Base-by-base conservation (phyloP, 805 yeast species). In the Kluyveromyces dobzhanskii region DNA sequence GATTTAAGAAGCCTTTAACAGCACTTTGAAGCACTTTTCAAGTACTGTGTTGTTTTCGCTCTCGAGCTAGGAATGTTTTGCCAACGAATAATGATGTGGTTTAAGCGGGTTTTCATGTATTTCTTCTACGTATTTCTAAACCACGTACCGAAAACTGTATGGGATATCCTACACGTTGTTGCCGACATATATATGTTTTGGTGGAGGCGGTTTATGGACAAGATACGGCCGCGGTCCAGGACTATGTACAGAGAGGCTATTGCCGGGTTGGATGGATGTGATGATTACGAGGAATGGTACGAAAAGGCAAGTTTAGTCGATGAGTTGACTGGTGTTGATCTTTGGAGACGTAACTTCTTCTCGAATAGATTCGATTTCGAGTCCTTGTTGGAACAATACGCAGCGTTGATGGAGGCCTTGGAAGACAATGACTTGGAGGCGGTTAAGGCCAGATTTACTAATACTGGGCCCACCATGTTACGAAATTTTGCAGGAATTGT, bases 401-500 rank as follows among this genome's bases (percentile, higher is more conserved):
- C 77, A 38, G 68, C 71, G 18, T 59, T 92, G 34, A 65, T 71
- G 34, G 70, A 71, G 16, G 87, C 94, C 1, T 58, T 92, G 35
- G 64, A 68, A 19, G 65, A 67, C 39, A 45, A 31, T 6, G 85
- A 87, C 56, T 65, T 77, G 2, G 69, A 67, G 16, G 62, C 67
- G 25, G 64, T 87, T 14, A 70, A 82, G 62, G 77, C 82, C 16
- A 64, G 81, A 28, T 70, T 90, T 33, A 64, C 95, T 30, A 81
- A 69, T 0, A 67, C 94, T 0, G 95, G 96, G 5, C 62, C 65
- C 1, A 53, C 59, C 0, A 71, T 87, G 52, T 65, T 92, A 26
- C 65, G 98, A 30, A 92, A 92, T 55, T 84, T 90, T 64, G 97
- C 95, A 5, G 94, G 95, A 1, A 85, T 92, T 4, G 74, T 94